These are phyloP conservation scores for Nitzschia putrida DNA, from an alignment of 108 stramenopile species.

Conservation along the genomic window DNA sequence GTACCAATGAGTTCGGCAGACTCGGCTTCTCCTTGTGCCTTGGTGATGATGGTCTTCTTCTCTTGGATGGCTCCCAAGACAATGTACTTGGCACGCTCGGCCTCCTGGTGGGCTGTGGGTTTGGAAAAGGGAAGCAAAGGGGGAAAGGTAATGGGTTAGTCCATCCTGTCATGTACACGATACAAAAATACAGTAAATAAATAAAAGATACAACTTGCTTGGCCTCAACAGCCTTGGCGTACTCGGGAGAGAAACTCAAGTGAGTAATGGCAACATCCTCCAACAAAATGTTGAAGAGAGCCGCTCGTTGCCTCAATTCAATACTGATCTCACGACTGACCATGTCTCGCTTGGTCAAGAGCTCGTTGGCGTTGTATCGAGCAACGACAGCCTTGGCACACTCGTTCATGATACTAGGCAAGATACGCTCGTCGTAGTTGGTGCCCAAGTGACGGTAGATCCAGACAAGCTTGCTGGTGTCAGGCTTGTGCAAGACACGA, in stretches of 20 bases:
- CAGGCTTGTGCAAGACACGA: conserved; percentile 97
- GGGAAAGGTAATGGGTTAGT: not conserved
- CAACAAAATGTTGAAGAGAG: conserved; percentile 81
- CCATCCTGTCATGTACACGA: not conserved
- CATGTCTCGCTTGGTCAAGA: conserved; percentile 97
- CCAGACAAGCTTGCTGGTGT: conserved; percentile 85
- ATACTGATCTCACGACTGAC: conserved; percentile 85
- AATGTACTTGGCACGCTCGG: conserved; percentile 97
- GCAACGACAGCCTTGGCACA: conserved; percentile 99
- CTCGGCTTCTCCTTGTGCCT: conserved; percentile 98
- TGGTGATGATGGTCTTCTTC: conserved; percentile 98
- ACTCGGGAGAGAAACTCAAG: conserved; percentile 97
- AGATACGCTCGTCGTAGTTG: conserved; percentile 98
- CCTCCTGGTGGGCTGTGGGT: conserved; percentile 94
- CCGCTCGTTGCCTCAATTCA: conserved; percentile 82
- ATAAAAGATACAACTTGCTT: conserved; percentile 88
- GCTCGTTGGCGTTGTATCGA: conserved; percentile 97
- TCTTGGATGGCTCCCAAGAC: conserved; percentile 97
- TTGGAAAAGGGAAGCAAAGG: not conserved
- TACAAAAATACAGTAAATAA: not conserved
- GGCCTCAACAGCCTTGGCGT: conserved; percentile 98
- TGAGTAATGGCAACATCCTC: conserved; percentile 99
- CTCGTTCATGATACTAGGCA: conserved; percentile 99
- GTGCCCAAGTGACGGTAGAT: conserved; percentile 93
- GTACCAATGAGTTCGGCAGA: conserved; percentile 96